Base-by-base conservation (phyloP, 164 flowering plant genomes). In the Aristolochia contorta region DNA sequence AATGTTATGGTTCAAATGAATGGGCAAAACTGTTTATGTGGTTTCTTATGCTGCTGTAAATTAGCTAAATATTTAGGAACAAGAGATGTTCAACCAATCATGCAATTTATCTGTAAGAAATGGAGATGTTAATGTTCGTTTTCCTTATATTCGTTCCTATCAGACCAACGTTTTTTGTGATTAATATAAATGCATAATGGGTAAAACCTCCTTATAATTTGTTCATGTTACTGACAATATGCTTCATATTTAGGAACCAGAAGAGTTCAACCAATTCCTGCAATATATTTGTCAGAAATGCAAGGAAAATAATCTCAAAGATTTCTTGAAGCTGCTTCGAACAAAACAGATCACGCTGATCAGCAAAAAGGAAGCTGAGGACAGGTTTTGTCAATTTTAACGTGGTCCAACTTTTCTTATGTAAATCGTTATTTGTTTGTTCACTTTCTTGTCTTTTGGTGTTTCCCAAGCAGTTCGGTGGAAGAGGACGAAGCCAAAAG, bases 181-280 rank as follows among this genome's bases (percentile, higher is more conserved):
- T 27, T 27, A 27, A 27, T n/a, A n/a, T n/a, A n/a, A n/a, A n/a
- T n/a, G n/a, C n/a, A n/a, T n/a, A 27, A 5, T 27, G 30, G 30
- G 5, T 27, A 27, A 27, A 27, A 27, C 30, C 5, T 27, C n/a
- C n/a, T n/a, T n/a, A n/a, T n/a, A n/a, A 27, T 27, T 27, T 27
- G 30, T 27, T 27, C 30, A 27, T 27, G 30, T 27, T 27, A 27
- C 30, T 27, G 30, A 27, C 3, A 27, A 27, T 27, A 27, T 27
- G 30, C 3, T 37, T 4, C 3, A 4, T 37, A 6, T 1, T 54
- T 71, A 88, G 96, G 91, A 88, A 65, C 89, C 91, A 14, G 79
- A 77, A 45, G 79, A 80, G 65, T 91, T 86, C 83, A 91, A 91
- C 67, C 78, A 82, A 60, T 86, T 89, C 64, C 69, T 91, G 53